A percentile compares a stretch with the other conserved stretches of the same genome.
These are phyloP conservation scores for Edaphochlamys debaryana DNA, from an alignment of 139 green algal species.

Conservation along the genomic window DNA sequence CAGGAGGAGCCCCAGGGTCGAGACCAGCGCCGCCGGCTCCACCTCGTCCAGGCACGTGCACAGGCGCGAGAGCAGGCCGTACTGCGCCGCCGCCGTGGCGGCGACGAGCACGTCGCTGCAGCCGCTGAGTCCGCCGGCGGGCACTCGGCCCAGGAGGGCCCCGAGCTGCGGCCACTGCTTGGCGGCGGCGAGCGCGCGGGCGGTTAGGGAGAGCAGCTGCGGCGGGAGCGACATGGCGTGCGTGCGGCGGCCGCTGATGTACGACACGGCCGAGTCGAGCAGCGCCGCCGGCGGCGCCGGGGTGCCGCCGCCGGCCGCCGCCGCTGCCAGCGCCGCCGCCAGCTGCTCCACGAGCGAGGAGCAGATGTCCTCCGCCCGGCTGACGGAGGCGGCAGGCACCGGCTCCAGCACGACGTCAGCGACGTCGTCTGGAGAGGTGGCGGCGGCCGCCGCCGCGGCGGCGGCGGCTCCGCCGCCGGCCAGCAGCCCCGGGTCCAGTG, in stretches of 20 bases:
- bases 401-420: neutral
- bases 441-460: neutral
- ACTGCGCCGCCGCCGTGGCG: conserved; percentile 40
- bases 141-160: neutral
- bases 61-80: conserved; percentile 45
- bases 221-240: conserved; percentile 29
- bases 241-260: conserved; percentile 9
- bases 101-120: conserved; percentile 49
- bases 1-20: conserved; percentile 43
- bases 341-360: conserved; percentile 27
- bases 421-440: neutral
- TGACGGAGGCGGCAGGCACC: conserved; percentile 19
- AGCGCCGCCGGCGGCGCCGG: conserved; percentile 4
- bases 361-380: conserved; percentile 24
- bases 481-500: conserved; percentile 23
- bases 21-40: conserved; percentile 43
- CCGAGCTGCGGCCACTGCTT: conserved; percentile 19
- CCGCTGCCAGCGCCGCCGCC: neutral
- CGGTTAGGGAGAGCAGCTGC: conserved; percentile 19
- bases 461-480: neutral
- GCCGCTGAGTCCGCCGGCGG: neutral
- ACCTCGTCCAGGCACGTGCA: conserved; percentile 51
- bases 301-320: no score
- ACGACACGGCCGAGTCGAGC: conserved; percentile 18
- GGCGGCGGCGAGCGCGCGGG: conserved; percentile 5